These are phyloP conservation scores for Trichophyton rubrum DNA, from an alignment of 2,329 filamentous ascomycete genomes.

Conservation along the genomic window DNA sequence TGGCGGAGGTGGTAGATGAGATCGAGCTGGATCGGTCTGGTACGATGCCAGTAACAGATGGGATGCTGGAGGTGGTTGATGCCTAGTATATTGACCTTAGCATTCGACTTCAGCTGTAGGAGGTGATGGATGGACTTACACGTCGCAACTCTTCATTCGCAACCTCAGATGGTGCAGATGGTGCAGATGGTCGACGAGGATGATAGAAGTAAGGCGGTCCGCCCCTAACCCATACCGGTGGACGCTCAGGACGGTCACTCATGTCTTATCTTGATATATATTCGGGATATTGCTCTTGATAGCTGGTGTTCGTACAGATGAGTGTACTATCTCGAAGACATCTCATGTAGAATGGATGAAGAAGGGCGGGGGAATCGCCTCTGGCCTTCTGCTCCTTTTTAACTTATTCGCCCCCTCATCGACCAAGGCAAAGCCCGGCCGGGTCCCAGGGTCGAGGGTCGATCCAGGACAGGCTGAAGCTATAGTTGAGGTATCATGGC, in stretches of 20 bases:
- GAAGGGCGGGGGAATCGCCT: neutral
- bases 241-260: constrained; percentile 13
- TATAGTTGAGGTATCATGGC: neutral
- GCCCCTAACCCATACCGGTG: constrained; percentile 14
- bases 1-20: neutral
- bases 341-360: neutral
- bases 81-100: constrained; percentile 2
- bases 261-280: neutral
- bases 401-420: neutral
- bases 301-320: neutral
- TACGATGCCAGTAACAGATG: neutral
- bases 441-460: neutral
- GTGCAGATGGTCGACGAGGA: neutral
- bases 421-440: neutral
- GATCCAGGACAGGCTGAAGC: neutral
- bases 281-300: neutral
- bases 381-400: neutral
- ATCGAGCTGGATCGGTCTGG: neutral
- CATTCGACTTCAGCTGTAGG: neutral
- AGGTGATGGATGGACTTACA: neutral
- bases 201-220: constrained; percentile 13
- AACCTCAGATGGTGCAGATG: neutral
- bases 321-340: neutral
- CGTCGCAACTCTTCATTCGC: constrained; percentile 5
- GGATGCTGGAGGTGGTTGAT: constrained; percentile 17